Base-by-base conservation (phyloP, 805 yeast genomes). In the Spathaspora arborariae region DNA sequence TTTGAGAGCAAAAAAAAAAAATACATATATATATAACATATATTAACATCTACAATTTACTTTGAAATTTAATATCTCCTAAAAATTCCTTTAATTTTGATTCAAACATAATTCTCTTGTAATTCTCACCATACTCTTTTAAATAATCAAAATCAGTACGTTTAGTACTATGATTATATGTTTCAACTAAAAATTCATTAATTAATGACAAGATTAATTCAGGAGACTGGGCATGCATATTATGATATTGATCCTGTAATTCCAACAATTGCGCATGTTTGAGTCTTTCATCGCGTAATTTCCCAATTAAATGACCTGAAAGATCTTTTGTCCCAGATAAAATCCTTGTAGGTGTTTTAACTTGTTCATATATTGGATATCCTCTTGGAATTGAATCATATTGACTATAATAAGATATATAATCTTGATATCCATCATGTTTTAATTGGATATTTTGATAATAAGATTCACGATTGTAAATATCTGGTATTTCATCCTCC, bases 211-310 rank as follows among this genome's bases (percentile, higher is more conserved):
- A 15, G 13, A 48, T 38, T 18, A 45, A 27, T 16, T 55, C 54
- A 13, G 60, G 60, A 3, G 45, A 37, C 22, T 54, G 53, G 10
- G 52, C 58, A 45, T 55, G 52, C 26, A 54, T 39, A 16, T 46
- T 42, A 41, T 56, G 60, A 20, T 42, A 41, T n/a, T 48, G 38
- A 13, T 45, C 43, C 10, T 49, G 45, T 20, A 47, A 37, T n/a
- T 37, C 13, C 18, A 30, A 26, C 7, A 47, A 37, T 20, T 34
- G 27, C 11, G 45, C 51, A 44, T 27, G 38, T 20, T 27, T 15
- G 11, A 47, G 18, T 15, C 26, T 33, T 38, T 27, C 43, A 6
- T 34, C n/a, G 8, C 19, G 10, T 8, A 41, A 20, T 15, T 20
- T 20, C 8, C 26, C 11, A n/a, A 45, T 40, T 11, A 26, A 9